phyloP scores from a whole-genome alignment of 176 grass and related monocot species.

The Oryza australiensis region DNA sequence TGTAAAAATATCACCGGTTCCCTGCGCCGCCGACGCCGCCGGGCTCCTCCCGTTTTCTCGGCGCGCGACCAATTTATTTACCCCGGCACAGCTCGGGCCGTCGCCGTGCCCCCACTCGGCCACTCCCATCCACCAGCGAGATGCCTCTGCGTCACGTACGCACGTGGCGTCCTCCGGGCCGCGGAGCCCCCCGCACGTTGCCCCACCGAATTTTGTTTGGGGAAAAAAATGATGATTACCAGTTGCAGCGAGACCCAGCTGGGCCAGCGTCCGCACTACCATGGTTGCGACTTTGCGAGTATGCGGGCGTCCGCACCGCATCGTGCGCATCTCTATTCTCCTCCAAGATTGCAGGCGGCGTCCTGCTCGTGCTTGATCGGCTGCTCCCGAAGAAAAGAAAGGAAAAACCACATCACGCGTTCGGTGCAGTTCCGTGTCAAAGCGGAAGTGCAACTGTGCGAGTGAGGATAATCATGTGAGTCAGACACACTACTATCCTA shows the following conservation, averaged over 20 bases:
- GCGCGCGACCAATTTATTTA: background rate
- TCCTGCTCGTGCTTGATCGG: no score
- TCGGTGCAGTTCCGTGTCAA: constrained; percentile 4
- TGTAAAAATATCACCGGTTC: background rate
- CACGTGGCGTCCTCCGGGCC: constrained; percentile 19
- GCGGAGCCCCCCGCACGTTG: background rate
- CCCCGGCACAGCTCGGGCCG: constrained; percentile 19
- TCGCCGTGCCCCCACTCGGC: background rate
- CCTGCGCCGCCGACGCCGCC: background rate
- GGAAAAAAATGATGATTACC: no score
- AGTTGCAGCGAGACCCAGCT: no score
- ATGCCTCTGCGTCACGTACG: background rate
- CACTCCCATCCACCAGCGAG: no score
- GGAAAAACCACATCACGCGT: background rate
- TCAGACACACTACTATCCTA: background rate
- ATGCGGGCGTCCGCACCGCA: background rate
- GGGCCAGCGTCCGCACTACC: background rate
- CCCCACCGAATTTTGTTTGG: background rate
- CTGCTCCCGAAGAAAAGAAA: background rate
- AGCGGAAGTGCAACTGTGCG: background rate
- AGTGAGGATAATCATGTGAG: constrained; percentile 28
- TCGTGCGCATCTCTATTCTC: background rate
- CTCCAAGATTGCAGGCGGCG: background rate
- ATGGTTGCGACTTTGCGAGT: no score
- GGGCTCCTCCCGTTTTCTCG: constrained; percentile 6